These are phyloP conservation scores for Amanita inopinata DNA, from an alignment of 768 basidiomycete species.

Conservation along the genomic window DNA sequence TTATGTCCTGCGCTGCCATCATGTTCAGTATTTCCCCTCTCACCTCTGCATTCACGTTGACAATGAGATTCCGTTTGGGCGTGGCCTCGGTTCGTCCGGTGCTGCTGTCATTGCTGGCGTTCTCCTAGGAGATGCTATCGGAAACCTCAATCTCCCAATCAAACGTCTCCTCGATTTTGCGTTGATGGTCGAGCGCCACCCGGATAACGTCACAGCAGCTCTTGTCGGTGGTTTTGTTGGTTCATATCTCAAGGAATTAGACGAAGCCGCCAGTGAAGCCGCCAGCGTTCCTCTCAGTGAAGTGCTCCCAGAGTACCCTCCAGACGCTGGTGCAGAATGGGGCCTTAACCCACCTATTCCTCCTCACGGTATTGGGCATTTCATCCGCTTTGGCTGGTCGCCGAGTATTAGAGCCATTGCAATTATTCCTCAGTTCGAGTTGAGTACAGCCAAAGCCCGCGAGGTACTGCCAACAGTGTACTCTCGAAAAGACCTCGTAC, in stretches of 20 bases:
- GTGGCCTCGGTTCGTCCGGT: constrained; percentile 94
- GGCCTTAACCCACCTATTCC: constrained; percentile 81
- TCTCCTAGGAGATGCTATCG: constrained; percentile 79
- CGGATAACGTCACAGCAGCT: constrained; percentile 97
- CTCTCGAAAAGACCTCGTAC: constrained; percentile 82
- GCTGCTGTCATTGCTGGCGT: constrained; percentile 99
- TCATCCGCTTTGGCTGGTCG: constrained; percentile 82
- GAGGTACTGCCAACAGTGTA: constrained; percentile 80
- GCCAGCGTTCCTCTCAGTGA: constrained; percentile 91
- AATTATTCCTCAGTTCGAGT: constrained; percentile 90
- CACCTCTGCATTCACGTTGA: constrained; percentile 65
- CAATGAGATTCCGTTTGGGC: constrained; percentile 97
- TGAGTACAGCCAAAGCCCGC: constrained; percentile 92
- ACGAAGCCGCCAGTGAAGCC: constrained; percentile 67
- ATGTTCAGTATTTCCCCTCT: constrained; percentile 64
- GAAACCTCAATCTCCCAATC: constrained; percentile 54
- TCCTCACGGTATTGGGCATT: constrained; percentile 88
- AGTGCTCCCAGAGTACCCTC: constrained; percentile 92
- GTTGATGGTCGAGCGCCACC: constrained; percentile 98
- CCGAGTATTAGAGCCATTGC: constrained; percentile 82
- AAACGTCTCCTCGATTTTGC: constrained; percentile 88
- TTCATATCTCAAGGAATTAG: constrained; percentile 87
- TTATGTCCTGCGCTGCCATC: constrained; percentile 91
- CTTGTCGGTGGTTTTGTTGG: constrained; percentile 96
- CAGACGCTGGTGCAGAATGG: constrained; percentile 89